Conservation (phyloP, 306 rosid species). For the Dalbergia cochinchinensis region DNA sequence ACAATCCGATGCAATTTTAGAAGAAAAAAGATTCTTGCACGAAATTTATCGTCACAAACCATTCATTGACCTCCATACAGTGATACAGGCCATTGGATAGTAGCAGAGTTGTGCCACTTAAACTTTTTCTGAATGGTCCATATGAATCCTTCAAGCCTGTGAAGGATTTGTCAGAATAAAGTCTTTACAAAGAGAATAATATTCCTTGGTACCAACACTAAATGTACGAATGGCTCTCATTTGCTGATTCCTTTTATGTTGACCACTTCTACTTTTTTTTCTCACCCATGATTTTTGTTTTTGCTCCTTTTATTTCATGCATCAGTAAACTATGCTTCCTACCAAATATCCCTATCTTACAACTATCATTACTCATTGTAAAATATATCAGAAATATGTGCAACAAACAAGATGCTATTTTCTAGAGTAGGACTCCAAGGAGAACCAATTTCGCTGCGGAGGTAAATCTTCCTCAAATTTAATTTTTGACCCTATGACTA, state of each 20-base stretch:
- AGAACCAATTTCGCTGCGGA: not conserved
- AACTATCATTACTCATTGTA: not conserved
- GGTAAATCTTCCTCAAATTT: constrained; percentile 10
- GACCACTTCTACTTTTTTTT: not conserved
- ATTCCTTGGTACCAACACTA: not conserved
- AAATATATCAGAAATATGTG: not conserved
- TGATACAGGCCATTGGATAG: not conserved
- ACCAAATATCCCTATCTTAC: no score
- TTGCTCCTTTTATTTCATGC: no score
- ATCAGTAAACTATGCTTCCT: no score
- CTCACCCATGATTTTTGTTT: no score
- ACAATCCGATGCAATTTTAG: not conserved
- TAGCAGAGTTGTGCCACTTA: not conserved
- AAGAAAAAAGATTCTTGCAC: not conserved
- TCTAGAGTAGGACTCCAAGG: not conserved
- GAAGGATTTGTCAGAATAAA: not conserved
- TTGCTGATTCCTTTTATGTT: not conserved
- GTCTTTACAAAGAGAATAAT: not conserved
- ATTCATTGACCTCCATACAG: not conserved
- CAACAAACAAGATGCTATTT: constrained; percentile 26
- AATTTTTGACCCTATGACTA: not conserved
- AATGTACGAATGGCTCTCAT: not conserved
- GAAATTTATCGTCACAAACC: constrained; percentile 1
- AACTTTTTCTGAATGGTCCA: constrained; percentile 5
- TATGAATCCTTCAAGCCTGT: not conserved